Percentiles rank a stretch among this genome's conserved stretches.
Evolutionary conservation across 139 green algal species (phyloP).

Genomic region (Monoraphidium neglectum): DNA sequence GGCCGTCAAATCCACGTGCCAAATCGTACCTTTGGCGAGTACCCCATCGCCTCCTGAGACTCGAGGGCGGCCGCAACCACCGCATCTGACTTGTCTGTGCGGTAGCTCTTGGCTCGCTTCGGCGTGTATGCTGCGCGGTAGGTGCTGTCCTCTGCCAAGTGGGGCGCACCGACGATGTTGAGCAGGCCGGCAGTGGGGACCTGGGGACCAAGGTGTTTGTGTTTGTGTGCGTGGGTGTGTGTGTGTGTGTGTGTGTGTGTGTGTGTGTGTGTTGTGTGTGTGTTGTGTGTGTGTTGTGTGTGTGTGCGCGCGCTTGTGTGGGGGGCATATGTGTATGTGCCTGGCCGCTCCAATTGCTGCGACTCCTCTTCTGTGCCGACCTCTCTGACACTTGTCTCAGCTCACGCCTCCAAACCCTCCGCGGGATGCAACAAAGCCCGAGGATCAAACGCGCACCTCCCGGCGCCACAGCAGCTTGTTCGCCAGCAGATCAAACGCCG

Average conservation of each 20-base stretch:
- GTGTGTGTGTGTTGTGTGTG: too few species aligned
- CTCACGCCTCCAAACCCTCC: neutral
- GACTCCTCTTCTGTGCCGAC: too few species aligned
- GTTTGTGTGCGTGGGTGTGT: too few species aligned
- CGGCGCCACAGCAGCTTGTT: conserved; percentile 61
- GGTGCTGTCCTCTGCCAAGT: conserved; percentile 51
- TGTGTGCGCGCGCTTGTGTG: too few species aligned
- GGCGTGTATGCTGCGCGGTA: conserved; percentile 31
- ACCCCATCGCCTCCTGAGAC: conserved; percentile 23
- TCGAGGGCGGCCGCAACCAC: conserved; percentile 1
- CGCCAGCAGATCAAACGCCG: conserved; percentile 56
- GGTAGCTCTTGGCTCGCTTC: neutral
- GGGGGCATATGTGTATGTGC: too few species aligned
- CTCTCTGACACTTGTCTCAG: neutral
- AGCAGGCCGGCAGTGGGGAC: conserved; percentile 73
- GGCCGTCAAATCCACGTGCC: too few species aligned
- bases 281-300: too few species aligned
- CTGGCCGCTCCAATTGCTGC: too few species aligned
- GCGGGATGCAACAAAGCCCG: neutral
- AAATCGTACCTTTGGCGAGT: conserved; percentile 1
- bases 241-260: too few species aligned
- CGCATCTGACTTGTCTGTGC: neutral
- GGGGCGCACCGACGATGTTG: conserved; percentile 73
- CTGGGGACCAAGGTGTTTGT: conserved; percentile 15
- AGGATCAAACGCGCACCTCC: conserved; percentile 32